Base-by-base conservation (phyloP, 2,329 filamentous ascomycete genomes). In the Apiospora arundinis region DNA sequence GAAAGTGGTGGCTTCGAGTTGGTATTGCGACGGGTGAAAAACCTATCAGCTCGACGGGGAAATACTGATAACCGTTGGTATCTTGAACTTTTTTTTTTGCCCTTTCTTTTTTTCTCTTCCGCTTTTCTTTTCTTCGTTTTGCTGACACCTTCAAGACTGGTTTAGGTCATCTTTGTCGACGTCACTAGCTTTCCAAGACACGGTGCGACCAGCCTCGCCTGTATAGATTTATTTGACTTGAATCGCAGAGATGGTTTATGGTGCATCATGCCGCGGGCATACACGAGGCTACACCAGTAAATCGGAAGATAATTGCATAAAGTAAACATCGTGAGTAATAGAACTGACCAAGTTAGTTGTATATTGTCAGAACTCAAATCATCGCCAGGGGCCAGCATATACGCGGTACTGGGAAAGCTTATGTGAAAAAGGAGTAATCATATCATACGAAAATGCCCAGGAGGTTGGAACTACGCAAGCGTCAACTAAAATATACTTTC, bases 141-240 rank as follows among this genome's bases (percentile, higher is more conserved):
- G 49, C 21, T 14, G n/a, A n/a, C 7, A 40, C 32, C 32, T 14
- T 18, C n/a, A 11, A 9, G 9, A 21, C 11, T 63, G 56, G 40
- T 63, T 63, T 32, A 63, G 18, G 6, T 60, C 52, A 21, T n/a
- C 3, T 40, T 63, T 63, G 9, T 28, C 21, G 9, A 63, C 18
- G 56, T 37, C 52, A 60, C 28, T 14, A 32, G 16, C 52, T 60
- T 60, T 37, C 9, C 52, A 28, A 60, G 52, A 60, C 52, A 63
- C 40, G 56, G 28, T 63, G 28, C n/a, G 56, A 40, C 32, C 56
- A 63, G 56, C 32, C 56, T 63, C 56, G 28, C 52, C 18, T 63
- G 4, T 18, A n/a, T 5, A 11, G 6, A n/a, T 32, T 9, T 32
- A 32, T 18, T n/a, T 37, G 32, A 7, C 56, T 9, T 40, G 56